Evolutionary conservation across 1,284 basidiomycete species (phyloP).

Genomic region (Trichosporon sp.): DNA sequence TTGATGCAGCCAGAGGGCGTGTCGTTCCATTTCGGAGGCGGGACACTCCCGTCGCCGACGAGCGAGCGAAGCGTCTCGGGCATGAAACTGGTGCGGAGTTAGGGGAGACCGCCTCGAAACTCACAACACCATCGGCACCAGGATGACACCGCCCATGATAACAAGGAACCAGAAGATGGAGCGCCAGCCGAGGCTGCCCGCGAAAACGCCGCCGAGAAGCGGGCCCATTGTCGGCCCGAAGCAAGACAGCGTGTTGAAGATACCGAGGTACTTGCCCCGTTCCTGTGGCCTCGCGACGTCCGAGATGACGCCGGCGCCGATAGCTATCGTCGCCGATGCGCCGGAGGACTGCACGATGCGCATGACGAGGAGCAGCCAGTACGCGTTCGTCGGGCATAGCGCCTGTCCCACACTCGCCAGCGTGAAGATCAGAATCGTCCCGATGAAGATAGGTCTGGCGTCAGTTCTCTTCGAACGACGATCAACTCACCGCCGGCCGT

Average conservation of each 20-base stretch:
- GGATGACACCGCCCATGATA: conserved; percentile 19
- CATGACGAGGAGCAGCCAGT: conserved; percentile 39
- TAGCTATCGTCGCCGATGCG: conserved; percentile 36
- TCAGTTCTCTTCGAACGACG: too few species aligned
- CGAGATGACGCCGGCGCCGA: conserved; percentile 38
- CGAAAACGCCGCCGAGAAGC: conserved; percentile 31
- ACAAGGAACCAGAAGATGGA: conserved; percentile 28
- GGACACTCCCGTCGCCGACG: conserved; percentile 36
- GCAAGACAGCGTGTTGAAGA: conserved; percentile 31
- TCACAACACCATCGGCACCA: conserved; percentile 24
- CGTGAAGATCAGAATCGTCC: conserved; percentile 33
- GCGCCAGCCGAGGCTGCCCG: conserved; percentile 13
- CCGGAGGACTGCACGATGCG: conserved; percentile 39
- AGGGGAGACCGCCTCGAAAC: neutral
- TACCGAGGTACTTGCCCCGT: conserved; percentile 35
- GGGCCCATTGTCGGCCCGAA: conserved; percentile 41
- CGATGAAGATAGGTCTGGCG: conserved; percentile 36
- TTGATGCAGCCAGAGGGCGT: conserved; percentile 25
- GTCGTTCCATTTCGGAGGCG: conserved; percentile 33
- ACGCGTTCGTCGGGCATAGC: conserved; percentile 37
- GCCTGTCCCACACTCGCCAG: conserved; percentile 37
- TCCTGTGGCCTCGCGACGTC: conserved; percentile 42
- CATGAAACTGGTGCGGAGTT: conserved; percentile 22
- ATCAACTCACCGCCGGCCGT: conserved; percentile 23
- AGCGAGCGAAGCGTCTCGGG: conserved; percentile 41